Evolutionary conservation across 2,329 filamentous ascomycete genomes (phyloP).

Genomic region (Colletotrichum melonis): DNA sequence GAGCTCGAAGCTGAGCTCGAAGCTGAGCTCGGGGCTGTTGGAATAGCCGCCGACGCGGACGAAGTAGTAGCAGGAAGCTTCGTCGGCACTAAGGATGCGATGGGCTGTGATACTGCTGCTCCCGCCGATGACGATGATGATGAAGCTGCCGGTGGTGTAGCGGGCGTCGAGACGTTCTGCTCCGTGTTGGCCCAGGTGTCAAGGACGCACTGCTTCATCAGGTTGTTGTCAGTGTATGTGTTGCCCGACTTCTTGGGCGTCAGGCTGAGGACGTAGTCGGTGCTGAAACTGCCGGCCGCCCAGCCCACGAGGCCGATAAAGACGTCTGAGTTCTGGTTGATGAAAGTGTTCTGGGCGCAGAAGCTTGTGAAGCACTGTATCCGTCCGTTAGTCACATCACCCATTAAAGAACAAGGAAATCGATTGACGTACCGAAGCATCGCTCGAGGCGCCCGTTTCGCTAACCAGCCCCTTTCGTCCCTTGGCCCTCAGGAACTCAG

Average conservation of each 20-base stretch:
- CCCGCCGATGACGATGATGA: not conserved
- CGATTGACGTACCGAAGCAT: conserved; percentile 48
- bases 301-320: conserved; percentile 59
- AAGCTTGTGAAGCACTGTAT: conserved; percentile 54
- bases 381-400: conserved; percentile 8
- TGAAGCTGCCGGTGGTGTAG: not conserved
- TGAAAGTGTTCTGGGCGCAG: conserved; percentile 58
- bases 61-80: not conserved
- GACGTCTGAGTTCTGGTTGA: conserved; percentile 59
- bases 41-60: not conserved
- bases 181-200: conserved; percentile 34
- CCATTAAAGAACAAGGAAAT: not conserved
- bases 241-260: conserved; percentile 50
- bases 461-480: conserved; percentile 62
- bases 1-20: not conserved
- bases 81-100: not conserved
- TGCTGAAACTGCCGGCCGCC: conserved; percentile 57
- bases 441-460: conserved; percentile 62
- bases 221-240: conserved; percentile 49
- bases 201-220: conserved; percentile 57
- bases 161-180: conserved; percentile 18
- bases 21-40: not conserved
- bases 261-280: conserved; percentile 54
- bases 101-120: conserved; percentile 2
- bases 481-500: conserved; percentile 57